These are phyloP conservation scores for Aspergillus asperescens DNA, from an alignment of 495 filamentous ascomycete species.

Conservation along the genomic window DNA sequence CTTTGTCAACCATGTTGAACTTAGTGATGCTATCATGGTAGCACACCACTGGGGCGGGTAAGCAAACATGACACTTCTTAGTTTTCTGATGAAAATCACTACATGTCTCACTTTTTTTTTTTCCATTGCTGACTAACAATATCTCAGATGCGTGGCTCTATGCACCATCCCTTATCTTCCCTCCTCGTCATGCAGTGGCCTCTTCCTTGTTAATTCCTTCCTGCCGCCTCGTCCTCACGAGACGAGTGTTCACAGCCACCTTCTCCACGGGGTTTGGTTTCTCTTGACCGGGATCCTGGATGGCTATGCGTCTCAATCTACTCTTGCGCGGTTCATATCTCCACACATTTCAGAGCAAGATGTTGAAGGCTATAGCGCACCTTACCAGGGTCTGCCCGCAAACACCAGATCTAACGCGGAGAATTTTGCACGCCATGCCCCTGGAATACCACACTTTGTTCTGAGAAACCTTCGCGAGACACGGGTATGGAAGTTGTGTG, in stretches of 20 bases:
- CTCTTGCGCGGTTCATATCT: neutral
- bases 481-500: neutral
- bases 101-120: no score
- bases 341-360: neutral
- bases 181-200: neutral
- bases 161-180: neutral
- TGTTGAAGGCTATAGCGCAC: neutral
- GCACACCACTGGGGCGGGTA: slow-evolving; percentile 6
- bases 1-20: neutral
- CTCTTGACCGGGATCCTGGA: neutral
- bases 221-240: neutral
- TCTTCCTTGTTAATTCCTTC: slow-evolving; percentile 5
- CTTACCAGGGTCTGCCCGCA: neutral
- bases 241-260: neutral
- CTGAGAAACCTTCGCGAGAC: neutral
- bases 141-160: neutral
- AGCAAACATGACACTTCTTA: no score
- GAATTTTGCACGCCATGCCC: neutral
- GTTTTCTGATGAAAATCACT: no score
- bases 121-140: neutral
- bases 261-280: slow-evolving; percentile 1
- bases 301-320: neutral
- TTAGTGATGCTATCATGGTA: neutral
- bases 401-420: neutral
- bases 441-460: neutral